These are phyloP conservation scores for Kwoniella shivajii DNA, from an alignment of 1,284 basidiomycete genomes.

Conservation along the genomic window DNA sequence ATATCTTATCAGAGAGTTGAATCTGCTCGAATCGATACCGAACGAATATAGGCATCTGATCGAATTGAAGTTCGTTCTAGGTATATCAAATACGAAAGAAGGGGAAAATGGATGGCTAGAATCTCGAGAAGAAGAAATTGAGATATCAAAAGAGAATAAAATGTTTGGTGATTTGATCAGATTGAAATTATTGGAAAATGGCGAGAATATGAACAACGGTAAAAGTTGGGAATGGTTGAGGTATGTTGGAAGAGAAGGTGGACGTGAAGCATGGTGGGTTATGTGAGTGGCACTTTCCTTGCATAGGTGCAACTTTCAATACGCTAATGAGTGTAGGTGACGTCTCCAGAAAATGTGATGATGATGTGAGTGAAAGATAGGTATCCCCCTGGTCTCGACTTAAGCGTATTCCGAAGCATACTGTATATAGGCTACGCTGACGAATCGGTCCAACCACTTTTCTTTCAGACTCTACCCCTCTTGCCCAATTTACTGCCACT, in stretches of 20 bases:
- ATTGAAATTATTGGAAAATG: constrained; percentile 12
- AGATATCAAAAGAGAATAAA: constrained; percentile 14
- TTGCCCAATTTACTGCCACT: constrained; percentile 29
- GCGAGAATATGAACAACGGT: constrained; percentile 88
- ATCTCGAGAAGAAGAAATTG: constrained; percentile 11
- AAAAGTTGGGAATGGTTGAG: constrained; percentile 70
- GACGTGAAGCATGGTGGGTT: constrained; percentile 23
- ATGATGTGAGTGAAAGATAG: constrained; percentile 22
- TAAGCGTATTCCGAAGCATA: neutral
- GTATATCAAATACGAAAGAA: neutral
- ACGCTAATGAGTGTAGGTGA: neutral
- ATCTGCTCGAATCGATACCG: constrained; percentile 16
- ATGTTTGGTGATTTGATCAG: constrained; percentile 24
- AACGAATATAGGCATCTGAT: constrained; percentile 20
- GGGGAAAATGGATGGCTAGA: neutral
- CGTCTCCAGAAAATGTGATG: constrained; percentile 20
- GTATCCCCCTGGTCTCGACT: neutral
- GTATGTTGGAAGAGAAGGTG: constrained; percentile 23
- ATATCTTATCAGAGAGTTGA: constrained; percentile 21
- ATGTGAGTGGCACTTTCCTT: constrained; percentile 11
- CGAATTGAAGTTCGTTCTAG: constrained; percentile 33
- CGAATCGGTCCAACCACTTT: neutral
- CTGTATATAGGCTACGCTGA: neutral
- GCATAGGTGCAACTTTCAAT: neutral
- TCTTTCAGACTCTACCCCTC: constrained; percentile 27